Evolutionary conservation across 2,329 filamentous ascomycete species (phyloP), one percentile per base, ranked within the genome.

Genomic region (Pseudocercospora eumusae): DNA sequence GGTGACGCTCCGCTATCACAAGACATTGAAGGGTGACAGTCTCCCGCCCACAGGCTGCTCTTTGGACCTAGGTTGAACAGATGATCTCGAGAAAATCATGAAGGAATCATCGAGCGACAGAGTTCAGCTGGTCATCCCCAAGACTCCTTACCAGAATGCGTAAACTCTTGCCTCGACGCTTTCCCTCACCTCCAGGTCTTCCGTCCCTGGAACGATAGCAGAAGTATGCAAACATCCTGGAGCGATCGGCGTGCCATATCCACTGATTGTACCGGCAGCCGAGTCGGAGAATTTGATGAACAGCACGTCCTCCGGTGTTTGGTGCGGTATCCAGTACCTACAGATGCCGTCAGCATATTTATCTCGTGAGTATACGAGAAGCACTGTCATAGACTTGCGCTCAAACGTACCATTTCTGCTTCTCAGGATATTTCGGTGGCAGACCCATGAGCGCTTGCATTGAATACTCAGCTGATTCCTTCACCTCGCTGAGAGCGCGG

Each of bases 251-350:
- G 23, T 25, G 23, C 23, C 23, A 25, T 20, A 52, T 23, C 1
- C 36, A 10, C 28, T 50, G 21, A 15, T 59, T 6, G 33, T 15
- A 23, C 18, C 56, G 10, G 42, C 44, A 27, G 44, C 42, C 56
- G 56, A 50, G 33, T 59, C 56, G 21, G 40, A 49, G 28, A 59
- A 59, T 44, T 59, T 59, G 25, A 59, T 33, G 15, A 59, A 31
- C 10, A 59, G 56, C 21, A 59, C 56, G 23, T 59, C 56, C 3
- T 50, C 42, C 3, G 42, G 42, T 2, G 42, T 61, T 42, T 56
- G 59, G 21, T 61, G 18, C 31, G 59, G 44, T 20, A 49, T 50
- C 25, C 53, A 61, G 23, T 25, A 25, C 23, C 23, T 25, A 25
- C 23, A 25, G 23, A 25, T 25, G 23, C 23, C 23, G 23, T 25